Evolutionary conservation across 2,329 filamentous ascomycete species (phyloP).

Genomic region (Plectosphaerella cucumerina): DNA sequence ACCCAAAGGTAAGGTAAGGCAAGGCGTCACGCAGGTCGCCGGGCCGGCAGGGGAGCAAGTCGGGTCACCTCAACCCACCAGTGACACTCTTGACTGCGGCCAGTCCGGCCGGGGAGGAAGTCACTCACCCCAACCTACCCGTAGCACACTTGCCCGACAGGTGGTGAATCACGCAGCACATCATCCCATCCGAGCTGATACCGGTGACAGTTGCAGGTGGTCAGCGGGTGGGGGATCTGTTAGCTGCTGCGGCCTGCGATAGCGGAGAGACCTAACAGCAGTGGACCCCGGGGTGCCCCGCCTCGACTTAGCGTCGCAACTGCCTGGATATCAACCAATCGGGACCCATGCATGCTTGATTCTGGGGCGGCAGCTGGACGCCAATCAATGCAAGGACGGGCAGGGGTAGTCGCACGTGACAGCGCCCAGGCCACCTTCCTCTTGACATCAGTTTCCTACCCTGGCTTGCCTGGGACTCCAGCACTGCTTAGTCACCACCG

Average conservation of each 20-base stretch:
- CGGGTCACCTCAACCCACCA: neutral
- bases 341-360: neutral
- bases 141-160: neutral
- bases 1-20: neutral
- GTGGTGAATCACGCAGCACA: constrained; percentile 3
- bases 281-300: neutral
- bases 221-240: neutral
- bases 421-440: neutral
- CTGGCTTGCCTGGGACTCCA: no score
- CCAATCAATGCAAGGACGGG: neutral
- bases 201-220: neutral
- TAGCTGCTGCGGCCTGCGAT: neutral
- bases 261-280: neutral
- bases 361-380: neutral
- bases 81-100: neutral
- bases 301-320: neutral
- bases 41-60: neutral
- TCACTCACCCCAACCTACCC: neutral
- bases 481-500: neutral
- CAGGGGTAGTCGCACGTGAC: neutral
- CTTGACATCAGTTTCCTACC: neutral
- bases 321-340: neutral
- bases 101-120: neutral
- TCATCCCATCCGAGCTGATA: neutral
- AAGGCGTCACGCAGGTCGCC: neutral